Percentiles rank a stretch among this genome's conserved stretches.
Evolutionary conservation across 345 rosid species (phyloP).

Genomic region (Boechera retrofracta): DNA sequence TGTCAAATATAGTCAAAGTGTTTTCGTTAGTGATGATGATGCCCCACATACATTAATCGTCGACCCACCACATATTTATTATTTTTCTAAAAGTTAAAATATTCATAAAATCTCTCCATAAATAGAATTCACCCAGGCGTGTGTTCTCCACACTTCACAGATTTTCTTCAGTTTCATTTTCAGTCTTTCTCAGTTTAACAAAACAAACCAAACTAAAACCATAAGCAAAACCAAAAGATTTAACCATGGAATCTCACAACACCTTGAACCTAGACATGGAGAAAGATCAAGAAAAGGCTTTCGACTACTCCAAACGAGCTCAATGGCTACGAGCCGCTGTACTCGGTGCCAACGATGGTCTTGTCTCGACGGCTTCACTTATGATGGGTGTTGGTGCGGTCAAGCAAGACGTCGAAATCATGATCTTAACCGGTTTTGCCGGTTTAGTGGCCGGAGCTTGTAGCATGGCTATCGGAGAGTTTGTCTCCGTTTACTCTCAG

Average conservation of each 20-base stretch:
- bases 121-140: constrained; percentile 42
- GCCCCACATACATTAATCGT: not conserved
- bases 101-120: constrained; percentile 40
- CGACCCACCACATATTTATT: not conserved
- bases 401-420: constrained; percentile 65
- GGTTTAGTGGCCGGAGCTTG: constrained; percentile 94
- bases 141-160: constrained; percentile 51
- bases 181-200: not conserved
- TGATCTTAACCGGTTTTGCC: constrained; percentile 85
- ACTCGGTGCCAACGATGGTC: constrained; percentile 87
- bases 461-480: constrained; percentile 96
- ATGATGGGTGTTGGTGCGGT: constrained; percentile 95
- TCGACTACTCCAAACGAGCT: constrained; percentile 76
- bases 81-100: not conserved
- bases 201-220: not conserved
- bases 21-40: not conserved
- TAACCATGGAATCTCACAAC: constrained; percentile 46
- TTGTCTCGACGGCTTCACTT: constrained; percentile 78
- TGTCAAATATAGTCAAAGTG: not conserved
- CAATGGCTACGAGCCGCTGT: constrained; percentile 96
- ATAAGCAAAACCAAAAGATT: constrained; percentile 32
- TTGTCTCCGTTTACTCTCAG: constrained; percentile 86
- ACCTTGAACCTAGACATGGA: constrained; percentile 46
- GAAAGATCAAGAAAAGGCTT: constrained; percentile 39
- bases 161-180: constrained; percentile 7